A percentile compares a stretch with the other conserved stretches of the same genome.
These are phyloP conservation scores for Aspergillus sclerotialis DNA, from an alignment of 2,329 filamentous ascomycete genomes.

Conservation along the genomic window DNA sequence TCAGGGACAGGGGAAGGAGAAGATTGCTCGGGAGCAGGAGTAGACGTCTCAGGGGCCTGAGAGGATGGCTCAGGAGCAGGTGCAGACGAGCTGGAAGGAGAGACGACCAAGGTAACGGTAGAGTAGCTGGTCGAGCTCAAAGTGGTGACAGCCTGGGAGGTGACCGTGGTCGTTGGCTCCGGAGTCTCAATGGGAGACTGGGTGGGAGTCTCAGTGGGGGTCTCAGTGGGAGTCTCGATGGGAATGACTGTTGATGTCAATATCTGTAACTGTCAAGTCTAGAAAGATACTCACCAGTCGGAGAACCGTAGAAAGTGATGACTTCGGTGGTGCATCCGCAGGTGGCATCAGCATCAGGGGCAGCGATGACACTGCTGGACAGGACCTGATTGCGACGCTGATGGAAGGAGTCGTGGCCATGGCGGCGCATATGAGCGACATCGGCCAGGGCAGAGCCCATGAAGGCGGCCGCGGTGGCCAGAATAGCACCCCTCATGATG, in stretches of 20 bases:
- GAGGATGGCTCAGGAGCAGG: constrained; percentile 1
- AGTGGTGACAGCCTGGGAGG: constrained; percentile 25
- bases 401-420: constrained; percentile 49
- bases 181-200: constrained; percentile 16
- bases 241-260: constrained; percentile 32
- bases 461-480: constrained; percentile 52
- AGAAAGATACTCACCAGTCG: constrained; percentile 48
- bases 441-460: constrained; percentile 50
- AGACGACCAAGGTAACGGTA: constrained; percentile 28
- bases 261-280: constrained; percentile 3
- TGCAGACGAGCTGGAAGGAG: constrained; percentile 9
- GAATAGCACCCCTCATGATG: constrained; percentile 68
- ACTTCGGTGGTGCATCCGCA: constrained; percentile 71
- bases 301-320: constrained; percentile 61
- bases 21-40: constrained; percentile 12
- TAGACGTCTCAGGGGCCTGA: constrained; percentile 2
- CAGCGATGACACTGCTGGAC: constrained; percentile 9
- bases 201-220: constrained; percentile 11
- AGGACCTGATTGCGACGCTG: constrained; percentile 42
- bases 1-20: too few species aligned
- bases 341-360: constrained; percentile 34
- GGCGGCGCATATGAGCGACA: constrained; percentile 48
- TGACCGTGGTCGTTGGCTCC: constrained; percentile 13
- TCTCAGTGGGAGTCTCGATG: constrained; percentile 14
- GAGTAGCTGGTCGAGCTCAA: constrained; percentile 32